These are phyloP conservation scores for Botrytis cinerea DNA, from an alignment of 2,329 filamentous ascomycete species.

Conservation along the genomic window DNA sequence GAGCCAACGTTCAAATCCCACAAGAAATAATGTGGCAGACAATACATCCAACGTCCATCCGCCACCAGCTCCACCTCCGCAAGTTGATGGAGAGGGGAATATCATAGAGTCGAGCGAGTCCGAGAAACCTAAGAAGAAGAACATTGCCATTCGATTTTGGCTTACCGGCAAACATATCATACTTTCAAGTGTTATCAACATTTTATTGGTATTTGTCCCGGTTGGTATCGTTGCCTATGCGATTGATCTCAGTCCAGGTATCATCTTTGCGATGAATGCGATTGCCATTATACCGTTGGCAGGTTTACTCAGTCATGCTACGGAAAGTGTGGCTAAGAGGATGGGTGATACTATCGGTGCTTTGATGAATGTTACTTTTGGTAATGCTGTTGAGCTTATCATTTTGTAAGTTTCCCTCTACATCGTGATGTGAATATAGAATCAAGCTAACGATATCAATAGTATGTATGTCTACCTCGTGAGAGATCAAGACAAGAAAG, in stretches of 20 bases:
- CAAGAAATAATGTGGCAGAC: conserved; percentile 41
- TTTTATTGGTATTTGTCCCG: conserved; percentile 76
- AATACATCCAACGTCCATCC: conserved; percentile 42
- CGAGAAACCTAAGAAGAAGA: conserved; percentile 36
- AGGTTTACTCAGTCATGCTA: conserved; percentile 70
- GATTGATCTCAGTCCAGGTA: conserved; percentile 54
- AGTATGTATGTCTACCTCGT: conserved; percentile 57
- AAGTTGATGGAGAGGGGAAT: conserved; percentile 58
- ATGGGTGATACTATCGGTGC: conserved; percentile 74
- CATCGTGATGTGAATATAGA: conserved; percentile 2
- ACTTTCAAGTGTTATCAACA: conserved; percentile 75
- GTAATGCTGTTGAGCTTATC: conserved; percentile 78
- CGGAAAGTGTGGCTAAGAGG: conserved; percentile 71
- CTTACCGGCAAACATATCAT: conserved; percentile 57
- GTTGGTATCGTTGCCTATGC: conserved; percentile 69
- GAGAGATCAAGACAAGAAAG: conserved; percentile 49
- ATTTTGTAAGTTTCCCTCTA: conserved; percentile 61
- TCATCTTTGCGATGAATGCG: conserved; percentile 74
- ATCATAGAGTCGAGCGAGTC: conserved; percentile 48
- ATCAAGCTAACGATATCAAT: conserved; percentile 33
- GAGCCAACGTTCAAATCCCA: conserved; percentile 37
- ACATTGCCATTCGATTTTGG: conserved; percentile 39
- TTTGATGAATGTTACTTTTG: conserved; percentile 75
- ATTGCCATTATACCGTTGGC: conserved; percentile 75
- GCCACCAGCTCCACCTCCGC: conserved; percentile 49